phyloP scores from a whole-genome alignment of 1,139 yeast species.

The Debaryomycetaceae sp. region DNA sequence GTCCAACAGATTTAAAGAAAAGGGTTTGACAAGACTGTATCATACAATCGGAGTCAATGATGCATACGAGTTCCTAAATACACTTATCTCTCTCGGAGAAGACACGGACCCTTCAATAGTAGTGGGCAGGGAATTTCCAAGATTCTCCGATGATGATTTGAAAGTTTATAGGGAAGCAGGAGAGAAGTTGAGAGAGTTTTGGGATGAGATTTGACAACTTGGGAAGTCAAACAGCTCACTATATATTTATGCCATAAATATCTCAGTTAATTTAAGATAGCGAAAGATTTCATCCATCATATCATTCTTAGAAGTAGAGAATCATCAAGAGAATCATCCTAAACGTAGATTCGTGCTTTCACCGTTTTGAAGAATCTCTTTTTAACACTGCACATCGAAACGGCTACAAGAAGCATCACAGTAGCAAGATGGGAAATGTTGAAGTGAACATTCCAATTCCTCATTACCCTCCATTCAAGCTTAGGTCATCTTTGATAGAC shows the following conservation, averaged over 20 bases:
- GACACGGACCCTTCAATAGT: constrained; percentile 14
- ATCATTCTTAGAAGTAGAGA: too few relatives aligned
- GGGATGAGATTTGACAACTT: constrained; percentile 13
- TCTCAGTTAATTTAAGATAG: too few relatives aligned
- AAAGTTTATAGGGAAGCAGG: constrained; percentile 17
- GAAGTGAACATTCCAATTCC: constrained; percentile 52
- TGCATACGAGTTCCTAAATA: constrained; percentile 19
- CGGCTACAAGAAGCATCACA: too few relatives aligned
- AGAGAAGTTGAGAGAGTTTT: constrained; percentile 15
- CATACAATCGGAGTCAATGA: constrained; percentile 35
- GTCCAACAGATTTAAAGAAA: constrained; percentile 17
- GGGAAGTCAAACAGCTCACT: too few relatives aligned
- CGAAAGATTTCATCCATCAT: too few relatives aligned
- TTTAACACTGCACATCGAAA: too few relatives aligned
- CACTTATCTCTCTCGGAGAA: constrained; percentile 25
- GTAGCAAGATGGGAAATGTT: constrained; percentile 11
- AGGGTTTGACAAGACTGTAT: constrained; percentile 33
- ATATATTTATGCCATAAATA: too few relatives aligned
- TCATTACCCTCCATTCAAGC: constrained; percentile 67
- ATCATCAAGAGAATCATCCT: too few relatives aligned
- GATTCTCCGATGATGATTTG: constrained; percentile 23
- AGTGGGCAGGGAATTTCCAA: constrained; percentile 34
- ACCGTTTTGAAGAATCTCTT: not conserved
- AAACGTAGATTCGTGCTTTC: not conserved
- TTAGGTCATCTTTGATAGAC: constrained; percentile 70